A percentile compares a stretch with the other conserved stretches of the same genome.
phyloP scores from a whole-genome alignment of 2,329 filamentous ascomycete species.

The Alternaria triticimaculans region DNA sequence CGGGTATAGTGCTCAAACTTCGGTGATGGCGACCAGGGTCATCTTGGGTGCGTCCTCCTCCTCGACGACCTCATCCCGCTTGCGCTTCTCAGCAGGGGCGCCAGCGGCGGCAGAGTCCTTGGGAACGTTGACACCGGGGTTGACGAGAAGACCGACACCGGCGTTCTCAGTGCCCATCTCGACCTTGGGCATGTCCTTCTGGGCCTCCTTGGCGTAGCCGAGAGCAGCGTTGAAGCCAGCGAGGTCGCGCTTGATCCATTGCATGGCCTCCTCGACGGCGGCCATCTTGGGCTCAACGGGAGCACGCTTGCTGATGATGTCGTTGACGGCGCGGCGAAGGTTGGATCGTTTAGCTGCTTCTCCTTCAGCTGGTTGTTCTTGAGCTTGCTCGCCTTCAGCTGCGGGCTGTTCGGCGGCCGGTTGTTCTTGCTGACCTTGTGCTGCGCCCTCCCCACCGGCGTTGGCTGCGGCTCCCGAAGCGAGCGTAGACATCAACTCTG shows the following conservation, averaged over 20 bases:
- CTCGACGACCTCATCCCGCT: conserved; percentile 39
- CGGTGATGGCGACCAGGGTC: conserved; percentile 50
- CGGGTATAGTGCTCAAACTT: conserved; percentile 34
- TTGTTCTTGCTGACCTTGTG: conserved; percentile 22
- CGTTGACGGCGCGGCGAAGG: conserved; percentile 36
- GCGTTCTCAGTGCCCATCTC: conserved; percentile 57
- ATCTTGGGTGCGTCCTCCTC: conserved; percentile 46
- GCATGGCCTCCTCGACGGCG: conserved; percentile 42
- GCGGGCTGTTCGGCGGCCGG: conserved; percentile 12
- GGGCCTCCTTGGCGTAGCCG: conserved; percentile 55
- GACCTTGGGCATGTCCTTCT: conserved; percentile 56
- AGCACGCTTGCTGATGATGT: conserved; percentile 36
- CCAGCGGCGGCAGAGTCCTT: conserved; percentile 48
- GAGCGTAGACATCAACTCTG: conserved; percentile 54
- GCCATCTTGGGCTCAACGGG: conserved; percentile 34
- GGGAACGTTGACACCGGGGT: conserved; percentile 49
- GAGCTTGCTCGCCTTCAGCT: conserved; percentile 20
- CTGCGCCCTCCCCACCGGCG: conserved; percentile 23
- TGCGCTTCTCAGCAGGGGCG: conserved; percentile 15
- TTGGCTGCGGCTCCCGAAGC: conserved; percentile 49
- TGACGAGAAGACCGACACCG: conserved; percentile 50
- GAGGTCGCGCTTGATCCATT: conserved; percentile 57
- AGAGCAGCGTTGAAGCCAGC: conserved; percentile 58
- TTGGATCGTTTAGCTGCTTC: conserved; percentile 38
- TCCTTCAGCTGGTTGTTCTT: conserved; percentile 31